Base-by-base conservation (phyloP, 2,329 filamentous ascomycete species). In the Diaporthe sp. region DNA sequence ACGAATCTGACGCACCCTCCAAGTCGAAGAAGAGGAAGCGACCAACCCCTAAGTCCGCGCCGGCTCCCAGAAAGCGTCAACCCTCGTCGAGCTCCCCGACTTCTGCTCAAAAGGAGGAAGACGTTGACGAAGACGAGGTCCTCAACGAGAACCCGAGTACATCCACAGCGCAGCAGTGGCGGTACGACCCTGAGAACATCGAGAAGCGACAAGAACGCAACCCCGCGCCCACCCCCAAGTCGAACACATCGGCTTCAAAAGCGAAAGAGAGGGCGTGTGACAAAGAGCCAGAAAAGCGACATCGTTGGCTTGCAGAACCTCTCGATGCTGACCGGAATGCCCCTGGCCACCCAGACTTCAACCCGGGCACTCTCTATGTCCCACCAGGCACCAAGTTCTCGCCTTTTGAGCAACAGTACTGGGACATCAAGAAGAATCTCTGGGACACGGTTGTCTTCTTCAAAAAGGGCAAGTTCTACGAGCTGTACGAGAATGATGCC, bases 381-480 rank as follows among this genome's bases (percentile, higher is more conserved):
- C 97, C 97, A 0, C 94, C 95, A 0, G 81, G 87, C 45, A 95
- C 95, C 0, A 92, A 94, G 35, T 98, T 99, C 82, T 97, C 96
- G 0, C 91, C 96, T 0, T 99, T 99, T 77, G 97, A 99, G 84
- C 97, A 95, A 83, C 97, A 99, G 82, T 99, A 99, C 83, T 99
- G 97, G 97, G 95, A 97, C 80, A 98, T 99, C 83, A 99, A 99
- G 86, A 94, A 96, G 83, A 98, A 98, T 79, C 94, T 97, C 78
- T 98, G 95, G 94, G 95, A 98, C 78, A 98, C 96, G 0, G 93
- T 99, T 60, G 96, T 99, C 22, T 99, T 99, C 85, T 99, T 99
- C 92, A 99, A 98, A 85, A 99, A 99, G 87, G 97, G 97, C 80
- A 99, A 99, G 80, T 99, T 99, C 84, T 99, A 98, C 81, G 97